Percentiles rank a stretch among this genome's conserved stretches.
Evolutionary conservation across 148 eudicot species (phyloP).

Genomic region (Nepenthes gracilis): DNA sequence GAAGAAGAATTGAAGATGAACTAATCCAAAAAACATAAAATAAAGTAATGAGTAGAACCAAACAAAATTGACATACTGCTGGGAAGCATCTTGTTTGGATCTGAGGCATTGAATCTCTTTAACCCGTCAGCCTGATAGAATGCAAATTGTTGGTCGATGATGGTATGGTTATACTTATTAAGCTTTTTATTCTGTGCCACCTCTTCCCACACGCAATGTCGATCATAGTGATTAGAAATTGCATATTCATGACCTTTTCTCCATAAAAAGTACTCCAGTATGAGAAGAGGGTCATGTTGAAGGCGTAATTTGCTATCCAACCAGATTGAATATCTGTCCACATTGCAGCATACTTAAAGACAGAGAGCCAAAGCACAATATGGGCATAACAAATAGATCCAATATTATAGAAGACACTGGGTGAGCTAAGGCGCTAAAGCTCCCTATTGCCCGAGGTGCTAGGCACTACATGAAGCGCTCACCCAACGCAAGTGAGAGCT

Average conservation of each 20-base stretch:
- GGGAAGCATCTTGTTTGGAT: conserved; percentile 70
- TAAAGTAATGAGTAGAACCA: not conserved
- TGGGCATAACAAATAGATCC: too few relatives aligned
- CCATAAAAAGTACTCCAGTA: conserved; percentile 87
- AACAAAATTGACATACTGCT: conserved; percentile 61
- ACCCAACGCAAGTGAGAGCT: too few relatives aligned
- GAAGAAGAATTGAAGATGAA: too few relatives aligned
- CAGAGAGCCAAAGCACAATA: not conserved
- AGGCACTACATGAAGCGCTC: too few relatives aligned
- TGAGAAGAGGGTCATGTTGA: conserved; percentile 78
- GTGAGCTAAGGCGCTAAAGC: too few relatives aligned
- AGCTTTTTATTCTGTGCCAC: conserved; percentile 94
- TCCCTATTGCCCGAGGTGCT: too few relatives aligned
- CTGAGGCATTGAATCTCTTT: conserved; percentile 72
- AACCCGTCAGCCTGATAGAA: conserved; percentile 94
- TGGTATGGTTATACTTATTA: conserved; percentile 83
- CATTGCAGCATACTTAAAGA: not conserved
- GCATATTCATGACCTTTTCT: conserved; percentile 87
- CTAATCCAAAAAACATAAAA: too few relatives aligned
- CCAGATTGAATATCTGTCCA: conserved; percentile 87
- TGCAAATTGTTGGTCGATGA: conserved; percentile 86
- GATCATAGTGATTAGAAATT: conserved; percentile 97
- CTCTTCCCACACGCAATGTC: conserved; percentile 99
- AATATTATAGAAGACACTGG: too few relatives aligned
- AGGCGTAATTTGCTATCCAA: conserved; percentile 95